Conservation (phyloP, 306 rosid genomes). For the Vigna unguiculata region DNA sequence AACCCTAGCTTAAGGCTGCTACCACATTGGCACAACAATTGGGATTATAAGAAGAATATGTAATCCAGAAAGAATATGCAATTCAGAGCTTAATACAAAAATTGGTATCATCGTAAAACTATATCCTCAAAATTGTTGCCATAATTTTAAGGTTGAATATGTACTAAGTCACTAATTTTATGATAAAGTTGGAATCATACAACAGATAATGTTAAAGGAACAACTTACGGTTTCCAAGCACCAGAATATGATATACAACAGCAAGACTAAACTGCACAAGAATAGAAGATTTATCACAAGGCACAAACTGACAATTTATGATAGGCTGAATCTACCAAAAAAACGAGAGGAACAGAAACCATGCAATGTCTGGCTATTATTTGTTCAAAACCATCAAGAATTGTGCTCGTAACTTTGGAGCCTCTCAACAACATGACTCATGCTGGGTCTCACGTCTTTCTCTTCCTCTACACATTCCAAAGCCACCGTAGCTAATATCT, state of each 20-base stretch:
- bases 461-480: conserved; percentile 42
- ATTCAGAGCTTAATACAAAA: not conserved
- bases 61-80: not conserved
- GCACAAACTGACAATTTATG: not conserved
- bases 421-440: conserved; percentile 40
- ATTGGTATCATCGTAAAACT: not conserved
- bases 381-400: not conserved
- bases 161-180: not conserved
- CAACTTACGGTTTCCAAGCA: not conserved
- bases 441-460: conserved; percentile 33
- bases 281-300: not conserved
- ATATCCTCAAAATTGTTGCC: not conserved
- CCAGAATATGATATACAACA: not conserved
- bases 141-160: not conserved
- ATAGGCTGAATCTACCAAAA: not conserved
- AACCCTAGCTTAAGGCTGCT: not conserved
- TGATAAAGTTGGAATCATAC: not conserved
- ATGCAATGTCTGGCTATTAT: not conserved
- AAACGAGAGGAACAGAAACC: not conserved
- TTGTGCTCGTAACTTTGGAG: conserved; percentile 17
- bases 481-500: conserved; percentile 34
- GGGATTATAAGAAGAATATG: not conserved
- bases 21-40: not conserved
- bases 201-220: not conserved
- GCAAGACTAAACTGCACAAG: not conserved